Percentiles rank a stretch among this genome's conserved stretches.
Conservation (phyloP, 352 stramenopile genomes). For the Pythium insidiosum region DNA sequence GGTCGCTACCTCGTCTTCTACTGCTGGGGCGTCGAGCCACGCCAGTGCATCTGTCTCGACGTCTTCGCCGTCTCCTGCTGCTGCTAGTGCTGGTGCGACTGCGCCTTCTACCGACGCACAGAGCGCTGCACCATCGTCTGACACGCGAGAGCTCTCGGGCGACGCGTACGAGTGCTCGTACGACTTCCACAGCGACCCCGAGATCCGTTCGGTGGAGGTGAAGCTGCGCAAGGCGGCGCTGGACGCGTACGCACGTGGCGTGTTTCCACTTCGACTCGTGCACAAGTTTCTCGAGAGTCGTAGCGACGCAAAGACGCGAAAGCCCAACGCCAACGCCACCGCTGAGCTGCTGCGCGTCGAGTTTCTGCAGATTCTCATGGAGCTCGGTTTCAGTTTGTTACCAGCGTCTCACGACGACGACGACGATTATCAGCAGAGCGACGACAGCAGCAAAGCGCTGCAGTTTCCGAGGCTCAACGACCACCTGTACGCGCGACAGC, state of each 20-base stretch:
- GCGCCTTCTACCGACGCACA: too few relatives aligned
- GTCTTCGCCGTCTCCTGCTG: slow-evolving; percentile 4
- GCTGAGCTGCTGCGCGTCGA: slow-evolving; percentile 73
- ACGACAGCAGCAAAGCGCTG: slow-evolving; percentile 6
- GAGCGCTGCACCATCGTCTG: too few relatives aligned
- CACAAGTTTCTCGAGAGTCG: slow-evolving; percentile 52
- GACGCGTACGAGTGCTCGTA: slow-evolving; percentile 60
- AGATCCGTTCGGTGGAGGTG: slow-evolving; percentile 76
- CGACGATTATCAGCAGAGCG: slow-evolving; percentile 18
- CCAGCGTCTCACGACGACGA: slow-evolving; percentile 25
- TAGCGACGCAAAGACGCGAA: slow-evolving; percentile 13
- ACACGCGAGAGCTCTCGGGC: neutral
- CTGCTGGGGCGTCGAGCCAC: too few relatives aligned
- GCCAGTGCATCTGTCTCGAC: neutral
- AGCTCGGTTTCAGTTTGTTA: slow-evolving; percentile 84
- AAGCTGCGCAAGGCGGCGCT: slow-evolving; percentile 73
- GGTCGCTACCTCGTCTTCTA: neutral
- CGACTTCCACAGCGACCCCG: slow-evolving; percentile 68
- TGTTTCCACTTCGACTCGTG: slow-evolving; percentile 63
- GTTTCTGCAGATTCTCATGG: slow-evolving; percentile 91
- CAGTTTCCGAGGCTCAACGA: slow-evolving; percentile 43
- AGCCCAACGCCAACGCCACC: slow-evolving; percentile 3
- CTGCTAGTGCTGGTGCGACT: slow-evolving; percentile 15
- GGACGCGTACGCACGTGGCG: slow-evolving; percentile 55
- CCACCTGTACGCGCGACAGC: slow-evolving; percentile 71